Evolutionary conservation across 257 asterid species (phyloP).

Genomic region (Primulina tabacum): DNA sequence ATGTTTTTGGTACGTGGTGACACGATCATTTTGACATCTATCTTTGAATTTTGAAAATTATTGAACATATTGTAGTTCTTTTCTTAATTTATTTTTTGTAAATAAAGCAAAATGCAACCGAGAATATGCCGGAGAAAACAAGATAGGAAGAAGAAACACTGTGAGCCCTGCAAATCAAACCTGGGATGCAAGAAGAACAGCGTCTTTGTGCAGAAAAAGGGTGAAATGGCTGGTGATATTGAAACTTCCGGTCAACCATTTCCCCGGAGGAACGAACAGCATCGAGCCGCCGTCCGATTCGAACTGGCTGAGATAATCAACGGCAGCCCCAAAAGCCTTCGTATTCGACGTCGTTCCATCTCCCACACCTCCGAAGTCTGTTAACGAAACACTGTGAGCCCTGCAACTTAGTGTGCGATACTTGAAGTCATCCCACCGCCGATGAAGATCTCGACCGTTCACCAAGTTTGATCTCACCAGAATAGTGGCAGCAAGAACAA

Average conservation of each 20-base stretch:
- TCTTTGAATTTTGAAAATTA: too few relatives aligned
- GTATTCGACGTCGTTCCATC: slow-evolving; percentile 82
- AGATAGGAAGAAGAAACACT: too few relatives aligned
- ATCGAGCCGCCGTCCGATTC: slow-evolving; percentile 69
- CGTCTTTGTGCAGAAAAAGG: slow-evolving; percentile 64
- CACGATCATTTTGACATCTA: too few relatives aligned
- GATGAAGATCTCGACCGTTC: slow-evolving; percentile 30
- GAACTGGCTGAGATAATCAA: slow-evolving; percentile 54
- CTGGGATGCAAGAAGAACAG: slow-evolving; percentile 86
- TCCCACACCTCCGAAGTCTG: slow-evolving; percentile 92
- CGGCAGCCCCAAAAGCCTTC: slow-evolving; percentile 61
- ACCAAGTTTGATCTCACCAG: slow-evolving; percentile 34
- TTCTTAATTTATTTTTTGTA: too few relatives aligned
- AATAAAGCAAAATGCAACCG: too few relatives aligned
- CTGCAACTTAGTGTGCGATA: slow-evolving; percentile 60
- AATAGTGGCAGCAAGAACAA: slow-evolving; percentile 32
- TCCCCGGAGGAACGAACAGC: slow-evolving; percentile 85
- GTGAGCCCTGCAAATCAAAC: slow-evolving; percentile 39
- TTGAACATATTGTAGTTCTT: too few relatives aligned
- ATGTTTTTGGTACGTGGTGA: too few relatives aligned
- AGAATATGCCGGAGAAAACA: too few relatives aligned
- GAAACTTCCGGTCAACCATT: slow-evolving; percentile 88
- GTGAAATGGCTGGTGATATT: slow-evolving; percentile 90
- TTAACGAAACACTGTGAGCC: slow-evolving; percentile 51
- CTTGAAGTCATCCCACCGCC: slow-evolving; percentile 31